Percentiles rank a stretch among this genome's conserved stretches.
Evolutionary conservation across 192 early-diverging fungal genomes (phyloP).

Genomic region (Oehlia diaphana): DNA sequence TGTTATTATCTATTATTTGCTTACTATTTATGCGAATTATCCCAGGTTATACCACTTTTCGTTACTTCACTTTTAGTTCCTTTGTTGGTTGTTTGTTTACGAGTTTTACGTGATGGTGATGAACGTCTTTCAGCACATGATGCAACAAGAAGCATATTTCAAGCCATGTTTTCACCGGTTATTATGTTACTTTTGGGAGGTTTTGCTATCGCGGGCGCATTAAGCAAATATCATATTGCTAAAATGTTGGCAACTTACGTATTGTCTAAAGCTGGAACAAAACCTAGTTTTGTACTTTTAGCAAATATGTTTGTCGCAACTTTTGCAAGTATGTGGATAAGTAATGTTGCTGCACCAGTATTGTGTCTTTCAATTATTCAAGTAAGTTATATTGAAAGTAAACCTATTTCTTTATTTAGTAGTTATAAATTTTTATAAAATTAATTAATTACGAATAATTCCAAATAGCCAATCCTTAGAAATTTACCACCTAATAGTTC

Average conservation of each 20-base stretch:
- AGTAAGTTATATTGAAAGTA: conserved; percentile 35
- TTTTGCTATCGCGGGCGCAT: conserved; percentile 89
- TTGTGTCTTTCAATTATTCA: conserved; percentile 93
- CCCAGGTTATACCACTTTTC: conserved; percentile 83
- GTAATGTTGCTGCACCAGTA: conserved; percentile 95
- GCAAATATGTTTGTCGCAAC: conserved; percentile 97
- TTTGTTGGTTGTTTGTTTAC: conserved; percentile 77
- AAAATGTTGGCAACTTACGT: conserved; percentile 85
- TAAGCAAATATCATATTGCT: conserved; percentile 96
- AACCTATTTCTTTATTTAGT: background rate
- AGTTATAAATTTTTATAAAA: background rate
- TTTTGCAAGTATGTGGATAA: conserved; percentile 98
- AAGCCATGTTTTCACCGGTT: conserved; percentile 93
- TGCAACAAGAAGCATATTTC: conserved; percentile 83
- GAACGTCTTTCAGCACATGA: conserved; percentile 69
- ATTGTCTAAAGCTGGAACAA: conserved; percentile 87
- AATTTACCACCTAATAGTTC: conserved; percentile 78
- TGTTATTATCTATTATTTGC: background rate
- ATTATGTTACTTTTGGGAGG: conserved; percentile 96
- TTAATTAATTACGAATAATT: background rate
- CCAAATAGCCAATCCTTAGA: conserved; percentile 79
- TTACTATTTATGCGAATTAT: conserved; percentile 4
- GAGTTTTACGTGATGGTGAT: conserved; percentile 76
- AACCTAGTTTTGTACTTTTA: conserved; percentile 79
- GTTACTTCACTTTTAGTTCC: conserved; percentile 90